A percentile compares a stretch with the other conserved stretches of the same genome.
These are phyloP conservation scores for Populus hybrid DNA, from an alignment of 441 rosid genomes.

Conservation along the genomic window DNA sequence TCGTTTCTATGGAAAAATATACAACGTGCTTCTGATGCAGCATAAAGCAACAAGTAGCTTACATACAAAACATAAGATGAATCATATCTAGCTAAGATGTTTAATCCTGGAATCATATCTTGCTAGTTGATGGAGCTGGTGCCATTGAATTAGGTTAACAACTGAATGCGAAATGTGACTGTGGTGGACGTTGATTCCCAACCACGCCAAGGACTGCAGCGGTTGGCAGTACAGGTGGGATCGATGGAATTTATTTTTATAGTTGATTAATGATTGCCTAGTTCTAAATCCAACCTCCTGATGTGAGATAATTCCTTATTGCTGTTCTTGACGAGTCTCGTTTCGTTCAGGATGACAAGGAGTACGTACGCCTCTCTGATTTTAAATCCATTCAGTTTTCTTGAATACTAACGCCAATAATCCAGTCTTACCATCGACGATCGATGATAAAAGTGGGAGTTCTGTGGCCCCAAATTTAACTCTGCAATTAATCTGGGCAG, in stretches of 20 bases:
- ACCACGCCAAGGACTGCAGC: neutral
- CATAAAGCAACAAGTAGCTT: neutral
- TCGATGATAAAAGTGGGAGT: too few relatives aligned
- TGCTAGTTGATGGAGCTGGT: neutral
- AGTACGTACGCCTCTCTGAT: too few relatives aligned
- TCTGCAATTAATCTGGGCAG: too few relatives aligned
- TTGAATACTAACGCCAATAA: too few relatives aligned
- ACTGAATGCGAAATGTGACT: neutral
- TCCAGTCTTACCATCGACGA: too few relatives aligned
- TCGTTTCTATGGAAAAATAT: neutral
- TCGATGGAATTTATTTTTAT: neutral
- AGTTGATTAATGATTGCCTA: neutral
- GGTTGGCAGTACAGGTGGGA: neutral
- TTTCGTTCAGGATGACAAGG: too few relatives aligned
- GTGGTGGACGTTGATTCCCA: neutral
- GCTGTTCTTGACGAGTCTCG: neutral
- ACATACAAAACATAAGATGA: neutral
- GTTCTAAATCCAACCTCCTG: neutral
- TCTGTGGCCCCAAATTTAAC: too few relatives aligned
- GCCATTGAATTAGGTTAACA: neutral
- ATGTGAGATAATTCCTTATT: neutral
- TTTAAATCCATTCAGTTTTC: too few relatives aligned
- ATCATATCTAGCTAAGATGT: too few relatives aligned
- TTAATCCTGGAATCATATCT: neutral
- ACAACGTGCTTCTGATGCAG: neutral